Evolutionary conservation across 192 early-diverging fungal species (phyloP).

Genomic region (Entomortierella chlamydospora): DNA sequence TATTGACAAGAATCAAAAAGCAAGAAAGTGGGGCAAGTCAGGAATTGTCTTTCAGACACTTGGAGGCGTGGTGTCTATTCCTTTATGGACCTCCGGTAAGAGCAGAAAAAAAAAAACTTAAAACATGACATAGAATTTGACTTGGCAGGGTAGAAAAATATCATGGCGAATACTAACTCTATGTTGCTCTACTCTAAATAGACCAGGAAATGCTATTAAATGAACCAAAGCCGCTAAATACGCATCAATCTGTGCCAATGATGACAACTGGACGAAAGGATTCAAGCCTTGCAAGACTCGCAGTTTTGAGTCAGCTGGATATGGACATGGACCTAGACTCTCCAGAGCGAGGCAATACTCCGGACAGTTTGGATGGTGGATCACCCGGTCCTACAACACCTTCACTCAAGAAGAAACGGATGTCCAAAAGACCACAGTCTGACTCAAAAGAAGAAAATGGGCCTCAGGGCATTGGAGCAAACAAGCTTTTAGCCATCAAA

Average conservation of each 20-base stretch:
- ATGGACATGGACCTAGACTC: constrained; percentile 14
- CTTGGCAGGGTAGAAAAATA: too few relatives aligned
- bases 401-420: constrained; percentile 16
- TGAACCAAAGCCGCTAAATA: constrained; percentile 29
- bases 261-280: constrained; percentile 11
- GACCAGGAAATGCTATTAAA: constrained; percentile 53
- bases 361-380: constrained; percentile 28
- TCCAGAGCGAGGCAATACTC: constrained; percentile 50
- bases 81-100: constrained; percentile 48
- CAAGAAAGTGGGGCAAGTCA: constrained; percentile 41
- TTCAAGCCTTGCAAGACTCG: constrained; percentile 33
- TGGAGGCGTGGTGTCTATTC: constrained; percentile 33
- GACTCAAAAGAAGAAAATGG: background rate
- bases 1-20: constrained; percentile 38
- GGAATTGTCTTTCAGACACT: constrained; percentile 28
- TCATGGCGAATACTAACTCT: background rate
- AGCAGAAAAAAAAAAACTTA: background rate
- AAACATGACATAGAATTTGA: background rate
- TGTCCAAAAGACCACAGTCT: background rate
- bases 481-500: background rate
- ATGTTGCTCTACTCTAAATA: background rate
- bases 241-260: constrained; percentile 16
- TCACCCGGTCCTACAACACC: constrained; percentile 29
- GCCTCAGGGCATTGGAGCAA: background rate
- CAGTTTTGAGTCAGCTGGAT: constrained; percentile 40